Evolutionary conservation across 2,329 filamentous ascomycete species (phyloP).

Genomic region (Fusarium sp.): DNA sequence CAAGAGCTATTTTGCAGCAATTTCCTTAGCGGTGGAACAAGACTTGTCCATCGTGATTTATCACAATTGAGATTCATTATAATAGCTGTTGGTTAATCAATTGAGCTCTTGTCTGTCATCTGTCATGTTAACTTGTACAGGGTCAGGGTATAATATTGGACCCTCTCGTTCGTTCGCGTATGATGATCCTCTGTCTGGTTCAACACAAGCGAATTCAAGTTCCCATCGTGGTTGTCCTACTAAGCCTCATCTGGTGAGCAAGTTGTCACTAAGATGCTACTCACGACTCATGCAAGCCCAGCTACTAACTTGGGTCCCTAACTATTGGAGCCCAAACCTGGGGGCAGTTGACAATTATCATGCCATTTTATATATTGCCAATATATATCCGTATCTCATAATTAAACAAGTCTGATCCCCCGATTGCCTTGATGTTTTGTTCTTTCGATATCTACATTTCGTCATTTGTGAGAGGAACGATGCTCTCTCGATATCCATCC

Average conservation of each 20-base stretch:
- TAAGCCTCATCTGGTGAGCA: constrained; percentile 24
- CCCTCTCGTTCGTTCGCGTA: constrained; percentile 17
- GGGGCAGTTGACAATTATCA: constrained; percentile 8
- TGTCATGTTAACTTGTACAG: constrained; percentile 11
- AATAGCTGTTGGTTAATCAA: neutral
- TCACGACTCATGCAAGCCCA: constrained; percentile 29
- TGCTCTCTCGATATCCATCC: neutral
- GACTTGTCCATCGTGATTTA: constrained; percentile 24
- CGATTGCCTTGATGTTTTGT: neutral
- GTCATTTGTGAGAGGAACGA: neutral
- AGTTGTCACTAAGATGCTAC: neutral
- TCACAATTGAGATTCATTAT: constrained; percentile 1
- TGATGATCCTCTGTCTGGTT: constrained; percentile 1
- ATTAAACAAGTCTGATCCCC: constrained; percentile 15
- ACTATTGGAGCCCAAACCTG: constrained; percentile 30
- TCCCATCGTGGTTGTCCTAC: neutral
- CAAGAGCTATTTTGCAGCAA: constrained; percentile 18
- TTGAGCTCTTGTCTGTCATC: constrained; percentile 1
- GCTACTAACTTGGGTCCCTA: neutral
- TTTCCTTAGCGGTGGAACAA: constrained; percentile 18
- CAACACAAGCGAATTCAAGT: neutral
- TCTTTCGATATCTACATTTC: neutral
- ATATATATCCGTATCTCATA: constrained; percentile 8
- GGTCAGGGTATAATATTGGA: constrained; percentile 13
- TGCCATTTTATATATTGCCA: constrained; percentile 23